phyloP scores from a whole-genome alignment of 1,284 basidiomycete genomes.

The Cystobasidiaceae sp. region DNA sequence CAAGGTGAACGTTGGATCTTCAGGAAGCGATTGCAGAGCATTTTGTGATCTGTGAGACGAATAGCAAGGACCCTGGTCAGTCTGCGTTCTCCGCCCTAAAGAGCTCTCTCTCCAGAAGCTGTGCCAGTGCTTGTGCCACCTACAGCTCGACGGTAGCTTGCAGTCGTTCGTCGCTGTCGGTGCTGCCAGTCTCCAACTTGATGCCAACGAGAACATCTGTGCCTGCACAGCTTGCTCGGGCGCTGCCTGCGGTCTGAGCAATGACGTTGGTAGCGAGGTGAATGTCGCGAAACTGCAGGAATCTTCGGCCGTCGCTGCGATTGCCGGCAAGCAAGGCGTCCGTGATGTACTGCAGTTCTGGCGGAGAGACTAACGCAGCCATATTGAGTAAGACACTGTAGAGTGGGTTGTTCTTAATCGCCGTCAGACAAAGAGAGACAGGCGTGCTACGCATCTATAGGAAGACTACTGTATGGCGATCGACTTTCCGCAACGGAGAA shows the following conservation, averaged over 20 bases:
- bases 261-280: slow-evolving; percentile 67
- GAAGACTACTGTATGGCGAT: too few species aligned
- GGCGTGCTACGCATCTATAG: not conserved
- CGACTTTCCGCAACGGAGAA: too few species aligned
- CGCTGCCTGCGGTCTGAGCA: slow-evolving; percentile 71
- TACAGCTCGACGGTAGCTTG: slow-evolving; percentile 23
- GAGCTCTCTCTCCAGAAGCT: not conserved
- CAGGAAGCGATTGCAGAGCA: slow-evolving; percentile 58
- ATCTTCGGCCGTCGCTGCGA: slow-evolving; percentile 56
- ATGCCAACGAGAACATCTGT: slow-evolving; percentile 64
- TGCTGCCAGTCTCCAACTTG: slow-evolving; percentile 66
- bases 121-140: not conserved
- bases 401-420: not conserved
- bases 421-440: not conserved
- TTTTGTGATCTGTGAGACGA: slow-evolving; percentile 49
- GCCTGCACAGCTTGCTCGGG: slow-evolving; percentile 60
- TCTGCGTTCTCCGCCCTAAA: too few species aligned
- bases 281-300: slow-evolving; percentile 60
- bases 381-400: not conserved
- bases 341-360: slow-evolving; percentile 18
- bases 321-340: slow-evolving; percentile 1
- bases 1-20: slow-evolving; percentile 18
- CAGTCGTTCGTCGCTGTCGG: slow-evolving; percentile 12
- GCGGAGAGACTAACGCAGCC: slow-evolving; percentile 11
- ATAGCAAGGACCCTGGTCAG: too few species aligned